Evolutionary conservation across 257 asterid genomes (phyloP), one percentile per base, ranked within the genome.

Genomic region (Penstemon barbatus): DNA sequence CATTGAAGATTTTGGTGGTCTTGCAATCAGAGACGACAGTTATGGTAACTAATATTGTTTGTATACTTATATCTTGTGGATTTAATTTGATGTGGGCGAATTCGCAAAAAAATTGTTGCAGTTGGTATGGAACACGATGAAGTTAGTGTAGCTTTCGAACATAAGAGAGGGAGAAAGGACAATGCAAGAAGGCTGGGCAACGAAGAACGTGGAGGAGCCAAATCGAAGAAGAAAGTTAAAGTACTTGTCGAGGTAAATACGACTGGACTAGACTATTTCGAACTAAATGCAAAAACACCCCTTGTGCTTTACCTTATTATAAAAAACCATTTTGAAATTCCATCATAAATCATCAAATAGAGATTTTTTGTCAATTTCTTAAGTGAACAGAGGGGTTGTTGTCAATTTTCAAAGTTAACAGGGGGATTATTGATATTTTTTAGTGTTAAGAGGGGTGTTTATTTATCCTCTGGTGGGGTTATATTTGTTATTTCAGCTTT

Each of bases 181-280:
- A 78, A 86, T 66, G 79, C 75, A 12, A 86, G 81, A 76, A 89
- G 77, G 78, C 79, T 58, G 61, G 3, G 33, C 2, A 86, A 81
- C 66, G 86, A 85, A 46, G 89, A 80, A 65, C 74, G 78, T 13
- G 61, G 33, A 25, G 33, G 68, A 5, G 67, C 78, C 81, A 87
- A 86, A 78, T 71, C 78, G 19, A 83, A 72, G 85, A 91, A 87
- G 85, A 92, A 90, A 77, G 74, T 66, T 5, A 83, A 69, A 82
- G 96, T 85, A 36, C 86, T 80, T 9, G 90, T 90, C 62, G 98
- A 92, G 98, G 97, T 90, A 79, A 68, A 61, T 13, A 38, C 4
- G 6, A 13, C 10, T 42, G 3, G 10, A 12, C 3, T 1, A 25
- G 50, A 40, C 38, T 49, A 11, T 2, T 25, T 25, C 33, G 33